phyloP scores from a whole-genome alignment of 2,329 filamentous ascomycete species.

The Monosporascus sp. region DNA sequence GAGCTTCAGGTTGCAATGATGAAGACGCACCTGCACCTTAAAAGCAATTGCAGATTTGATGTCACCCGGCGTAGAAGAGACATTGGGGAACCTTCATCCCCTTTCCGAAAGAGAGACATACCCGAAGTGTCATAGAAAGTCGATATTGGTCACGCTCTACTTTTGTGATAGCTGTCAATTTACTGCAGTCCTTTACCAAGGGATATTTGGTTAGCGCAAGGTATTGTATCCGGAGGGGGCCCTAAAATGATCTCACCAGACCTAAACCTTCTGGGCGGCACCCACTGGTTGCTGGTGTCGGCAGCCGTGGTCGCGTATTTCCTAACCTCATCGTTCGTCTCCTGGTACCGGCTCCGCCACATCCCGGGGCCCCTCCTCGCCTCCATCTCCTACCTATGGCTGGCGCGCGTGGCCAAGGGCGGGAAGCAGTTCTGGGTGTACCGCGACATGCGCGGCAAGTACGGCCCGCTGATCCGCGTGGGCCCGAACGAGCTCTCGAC shows the following conservation, averaged over 20 bases:
- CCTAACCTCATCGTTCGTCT: neutral
- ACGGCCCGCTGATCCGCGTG: constrained; percentile 6
- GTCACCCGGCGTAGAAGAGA: neutral
- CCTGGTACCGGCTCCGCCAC: constrained; percentile 5
- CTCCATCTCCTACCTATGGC: constrained; percentile 1
- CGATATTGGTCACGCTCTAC: no score
- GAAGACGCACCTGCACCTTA: neutral
- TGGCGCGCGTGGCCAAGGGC: neutral
- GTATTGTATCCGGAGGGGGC: neutral
- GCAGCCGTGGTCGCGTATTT: neutral
- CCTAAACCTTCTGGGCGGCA: neutral
- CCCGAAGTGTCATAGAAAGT: no score
- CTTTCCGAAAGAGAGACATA: no score
- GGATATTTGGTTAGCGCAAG: no score
- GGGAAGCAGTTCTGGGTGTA: neutral
- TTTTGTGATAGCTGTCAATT: no score
- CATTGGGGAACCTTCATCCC: no score
- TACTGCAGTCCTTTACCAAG: no score
- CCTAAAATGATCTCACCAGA: neutral
- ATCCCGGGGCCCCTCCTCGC: constrained; percentile 1
- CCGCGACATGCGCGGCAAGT: neutral
- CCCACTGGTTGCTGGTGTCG: neutral
- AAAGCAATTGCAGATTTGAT: neutral
- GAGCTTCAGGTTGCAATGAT: neutral
- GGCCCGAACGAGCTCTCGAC: constrained; percentile 1